A percentile compares a stretch with the other conserved stretches of the same genome.
These are phyloP conservation scores for Rugosomyces carneus DNA, from an alignment of 1,284 basidiomycete genomes.

Conservation along the genomic window DNA sequence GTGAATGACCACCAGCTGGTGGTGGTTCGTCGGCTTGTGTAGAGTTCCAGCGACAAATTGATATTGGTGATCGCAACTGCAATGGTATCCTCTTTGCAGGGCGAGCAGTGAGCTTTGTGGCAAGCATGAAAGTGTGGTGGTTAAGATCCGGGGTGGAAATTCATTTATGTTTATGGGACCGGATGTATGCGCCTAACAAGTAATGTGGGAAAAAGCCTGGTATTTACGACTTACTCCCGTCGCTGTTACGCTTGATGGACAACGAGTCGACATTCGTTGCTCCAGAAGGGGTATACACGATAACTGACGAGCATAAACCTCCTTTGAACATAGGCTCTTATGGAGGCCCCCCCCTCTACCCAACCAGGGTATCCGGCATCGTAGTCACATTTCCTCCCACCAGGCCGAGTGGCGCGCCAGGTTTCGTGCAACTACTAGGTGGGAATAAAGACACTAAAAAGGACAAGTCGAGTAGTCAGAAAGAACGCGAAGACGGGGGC, in stretches of 20 bases:
- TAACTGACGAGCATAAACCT: constrained; percentile 80
- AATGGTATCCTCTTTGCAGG: constrained; percentile 15
- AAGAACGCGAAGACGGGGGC: constrained; percentile 55
- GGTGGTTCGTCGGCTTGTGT: constrained; percentile 48
- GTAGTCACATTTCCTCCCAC: constrained; percentile 55
- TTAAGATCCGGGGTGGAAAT: constrained; percentile 35
- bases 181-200: not conserved
- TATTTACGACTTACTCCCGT: constrained; percentile 6
- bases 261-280: constrained; percentile 78
- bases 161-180: constrained; percentile 7
- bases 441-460: constrained; percentile 55
- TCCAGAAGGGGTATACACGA: constrained; percentile 80
- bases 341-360: constrained; percentile 43
- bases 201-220: not conserved
- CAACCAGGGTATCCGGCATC: constrained; percentile 58
- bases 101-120: constrained; percentile 22
- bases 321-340: constrained; percentile 42
- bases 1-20: constrained; percentile 67
- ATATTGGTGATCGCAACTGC: not conserved
- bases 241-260: constrained; percentile 46
- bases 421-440: constrained; percentile 61
- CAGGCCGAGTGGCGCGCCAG: constrained; percentile 50
- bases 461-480: constrained; percentile 37
- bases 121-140: constrained; percentile 28
- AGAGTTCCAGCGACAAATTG: constrained; percentile 38